Percentiles rank a stretch among this genome's conserved stretches.
phyloP scores from a whole-genome alignment of 805 yeast genomes.

The Komagataella pastoris region DNA sequence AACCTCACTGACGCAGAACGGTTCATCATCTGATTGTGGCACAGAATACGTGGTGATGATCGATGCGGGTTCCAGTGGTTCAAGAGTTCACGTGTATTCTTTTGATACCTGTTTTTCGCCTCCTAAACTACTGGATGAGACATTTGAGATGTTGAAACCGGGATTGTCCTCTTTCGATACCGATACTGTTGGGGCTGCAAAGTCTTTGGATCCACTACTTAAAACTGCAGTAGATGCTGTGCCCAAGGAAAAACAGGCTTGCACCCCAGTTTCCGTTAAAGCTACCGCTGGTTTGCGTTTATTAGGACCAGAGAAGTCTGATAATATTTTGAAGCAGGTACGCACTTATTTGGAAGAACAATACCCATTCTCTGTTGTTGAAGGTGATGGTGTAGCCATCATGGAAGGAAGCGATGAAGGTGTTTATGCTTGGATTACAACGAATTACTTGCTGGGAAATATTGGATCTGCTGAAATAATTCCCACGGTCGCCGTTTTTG shows the following conservation, averaged over 20 bases:
- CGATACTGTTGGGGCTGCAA: conserved; percentile 77
- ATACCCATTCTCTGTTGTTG: conserved; percentile 88
- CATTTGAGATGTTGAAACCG: conserved; percentile 80
- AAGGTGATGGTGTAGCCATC: conserved; percentile 74
- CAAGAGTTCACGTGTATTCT: conserved; percentile 88
- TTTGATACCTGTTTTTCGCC: conserved; percentile 81
- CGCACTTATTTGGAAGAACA: conserved; percentile 59
- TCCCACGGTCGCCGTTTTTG: conserved; percentile 95
- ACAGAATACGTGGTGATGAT: conserved; percentile 80
- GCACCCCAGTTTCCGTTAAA: conserved; percentile 92
- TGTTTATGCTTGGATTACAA: conserved; percentile 97
- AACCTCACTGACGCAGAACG: background rate
- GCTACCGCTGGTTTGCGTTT: conserved; percentile 96
- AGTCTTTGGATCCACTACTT: conserved; percentile 75
- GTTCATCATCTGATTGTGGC: conserved; percentile 19
- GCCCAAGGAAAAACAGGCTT: conserved; percentile 57
- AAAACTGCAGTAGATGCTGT: conserved; percentile 62
- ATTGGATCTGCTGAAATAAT: conserved; percentile 66
- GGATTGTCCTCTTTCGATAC: conserved; percentile 81
- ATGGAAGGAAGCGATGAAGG: conserved; percentile 98
- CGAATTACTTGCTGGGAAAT: conserved; percentile 86
- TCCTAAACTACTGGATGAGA: conserved; percentile 69
- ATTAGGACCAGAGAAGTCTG: conserved; percentile 65
- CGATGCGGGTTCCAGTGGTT: conserved; percentile 97
- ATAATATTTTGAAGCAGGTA: conserved; percentile 64